These are phyloP conservation scores for Amauroascus verrucosus DNA, from an alignment of 2,329 filamentous ascomycete genomes.

Conservation along the genomic window DNA sequence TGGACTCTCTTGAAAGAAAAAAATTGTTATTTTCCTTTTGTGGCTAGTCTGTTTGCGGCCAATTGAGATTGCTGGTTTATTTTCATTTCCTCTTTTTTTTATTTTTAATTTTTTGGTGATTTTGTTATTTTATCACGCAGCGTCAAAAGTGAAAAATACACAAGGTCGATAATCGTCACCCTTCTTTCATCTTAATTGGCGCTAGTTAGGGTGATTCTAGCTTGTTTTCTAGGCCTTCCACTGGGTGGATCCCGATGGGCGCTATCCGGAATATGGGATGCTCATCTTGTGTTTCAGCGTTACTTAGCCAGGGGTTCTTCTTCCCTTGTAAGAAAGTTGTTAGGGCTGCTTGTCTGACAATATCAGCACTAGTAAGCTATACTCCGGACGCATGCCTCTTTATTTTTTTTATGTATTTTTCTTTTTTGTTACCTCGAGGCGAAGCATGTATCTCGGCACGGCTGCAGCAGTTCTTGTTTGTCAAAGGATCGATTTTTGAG, in stretches of 20 bases:
- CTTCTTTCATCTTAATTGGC: neutral
- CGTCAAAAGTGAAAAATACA: neutral
- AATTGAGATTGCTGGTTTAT: neutral
- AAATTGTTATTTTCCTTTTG: neutral
- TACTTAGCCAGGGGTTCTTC: slow-evolving; percentile 3
- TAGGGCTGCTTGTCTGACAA: slow-evolving; percentile 9
- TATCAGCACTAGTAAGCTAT: slow-evolving; percentile 1
- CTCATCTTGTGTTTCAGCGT: slow-evolving; percentile 8
- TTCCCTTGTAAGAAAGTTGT: neutral
- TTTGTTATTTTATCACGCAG: neutral
- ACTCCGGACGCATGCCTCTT: neutral
- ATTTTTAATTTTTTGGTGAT: neutral
- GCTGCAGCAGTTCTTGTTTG: too few species aligned
- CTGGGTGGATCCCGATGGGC: neutral
- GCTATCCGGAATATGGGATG: slow-evolving; percentile 7
- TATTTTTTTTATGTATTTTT: neutral
- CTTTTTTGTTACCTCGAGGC: too few species aligned
- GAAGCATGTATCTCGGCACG: too few species aligned
- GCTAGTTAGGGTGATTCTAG: slow-evolving; percentile 1
- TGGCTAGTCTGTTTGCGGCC: neutral
- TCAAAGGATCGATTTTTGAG: too few species aligned
- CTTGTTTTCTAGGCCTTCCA: slow-evolving; percentile 5
- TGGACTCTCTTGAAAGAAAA: neutral
- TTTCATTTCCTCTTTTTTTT: neutral
- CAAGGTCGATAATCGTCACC: neutral